Percentiles rank a stretch among this genome's conserved stretches.
Conservation (phyloP, 2,329 filamentous ascomycete species). For the Nothophaeocryptopus gaeumannii region DNA sequence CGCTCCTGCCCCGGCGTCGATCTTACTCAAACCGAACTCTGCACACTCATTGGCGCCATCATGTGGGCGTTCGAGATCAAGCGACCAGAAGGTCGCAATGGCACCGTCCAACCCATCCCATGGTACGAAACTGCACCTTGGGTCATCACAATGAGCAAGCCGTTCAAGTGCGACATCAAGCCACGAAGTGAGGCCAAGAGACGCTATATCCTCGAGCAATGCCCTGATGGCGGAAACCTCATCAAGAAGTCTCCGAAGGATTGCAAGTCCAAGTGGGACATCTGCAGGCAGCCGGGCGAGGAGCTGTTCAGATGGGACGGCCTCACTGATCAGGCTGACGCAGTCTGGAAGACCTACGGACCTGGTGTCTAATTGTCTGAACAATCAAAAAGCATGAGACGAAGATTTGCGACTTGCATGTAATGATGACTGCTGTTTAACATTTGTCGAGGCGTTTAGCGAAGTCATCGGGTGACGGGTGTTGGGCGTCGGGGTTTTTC, state of each 20-base stretch:
- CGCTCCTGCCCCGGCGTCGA: conserved; percentile 36
- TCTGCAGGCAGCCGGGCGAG: conserved; percentile 19
- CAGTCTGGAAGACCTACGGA: conserved; percentile 12
- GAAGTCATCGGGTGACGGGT: too few species aligned
- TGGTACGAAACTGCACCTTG: conserved; percentile 36
- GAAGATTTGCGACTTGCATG: too few species aligned
- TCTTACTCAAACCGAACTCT: conserved; percentile 33
- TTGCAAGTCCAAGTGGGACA: conserved; percentile 23
- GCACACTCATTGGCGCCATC: conserved; percentile 32
- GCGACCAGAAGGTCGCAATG: conserved; percentile 25
- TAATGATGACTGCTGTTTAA: too few species aligned
- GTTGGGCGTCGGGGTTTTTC: too few species aligned
- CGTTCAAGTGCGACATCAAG: conserved; percentile 32
- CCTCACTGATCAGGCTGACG: conserved; percentile 23
- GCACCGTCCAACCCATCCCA: conserved; percentile 27
- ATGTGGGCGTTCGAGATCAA: conserved; percentile 34
- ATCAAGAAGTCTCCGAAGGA: conserved; percentile 25
- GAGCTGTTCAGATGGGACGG: conserved; percentile 27
- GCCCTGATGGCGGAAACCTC: conserved; percentile 25
- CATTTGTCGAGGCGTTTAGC: too few species aligned
- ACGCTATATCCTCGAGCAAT: conserved; percentile 29
- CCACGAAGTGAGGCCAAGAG: conserved; percentile 32
- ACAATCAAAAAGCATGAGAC: too few species aligned
- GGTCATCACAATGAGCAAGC: conserved; percentile 37
- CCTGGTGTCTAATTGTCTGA: conserved; percentile 5